Percentiles rank a stretch among this genome's conserved stretches.
phyloP scores from a whole-genome alignment of 2,329 filamentous ascomycete genomes.

The Cryoendolithus antarcticus region DNA sequence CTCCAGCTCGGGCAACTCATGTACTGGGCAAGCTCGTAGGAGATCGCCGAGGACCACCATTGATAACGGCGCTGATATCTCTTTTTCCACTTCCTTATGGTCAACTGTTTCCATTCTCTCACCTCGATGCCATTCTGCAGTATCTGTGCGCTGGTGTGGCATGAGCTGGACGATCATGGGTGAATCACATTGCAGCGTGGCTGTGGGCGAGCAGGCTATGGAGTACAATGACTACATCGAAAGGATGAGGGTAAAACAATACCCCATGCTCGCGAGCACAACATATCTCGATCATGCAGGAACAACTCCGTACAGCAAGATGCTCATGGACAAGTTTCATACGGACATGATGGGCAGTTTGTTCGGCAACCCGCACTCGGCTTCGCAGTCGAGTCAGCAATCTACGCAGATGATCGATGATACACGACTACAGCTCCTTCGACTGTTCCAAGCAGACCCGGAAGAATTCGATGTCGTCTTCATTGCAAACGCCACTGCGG shows the following conservation, averaged over 20 bases:
- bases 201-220: not conserved
- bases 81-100: not conserved
- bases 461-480: conserved; percentile 79
- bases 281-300: conserved; percentile 86
- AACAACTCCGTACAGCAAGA: conserved; percentile 57
- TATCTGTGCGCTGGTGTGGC: not conserved
- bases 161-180: not conserved
- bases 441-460: conserved; percentile 71
- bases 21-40: not conserved
- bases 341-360: conserved; percentile 65
- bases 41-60: not conserved
- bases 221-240: conserved; percentile 33
- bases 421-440: conserved; percentile 55
- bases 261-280: conserved; percentile 27
- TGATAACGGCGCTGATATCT: not conserved
- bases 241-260: conserved; percentile 34
- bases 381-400: conserved; percentile 64
- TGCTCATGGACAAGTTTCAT: conserved; percentile 67
- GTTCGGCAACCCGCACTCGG: conserved; percentile 87
- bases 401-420: conserved; percentile 60
- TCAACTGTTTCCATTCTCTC: not conserved
- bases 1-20: no score
- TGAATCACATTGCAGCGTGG: not conserved
- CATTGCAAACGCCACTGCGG: conserved; percentile 83
- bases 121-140: not conserved